A percentile compares a stretch with the other conserved stretches of the same genome.
phyloP scores from a whole-genome alignment of 495 filamentous ascomycete genomes.

The Penicillium samsonianum region DNA sequence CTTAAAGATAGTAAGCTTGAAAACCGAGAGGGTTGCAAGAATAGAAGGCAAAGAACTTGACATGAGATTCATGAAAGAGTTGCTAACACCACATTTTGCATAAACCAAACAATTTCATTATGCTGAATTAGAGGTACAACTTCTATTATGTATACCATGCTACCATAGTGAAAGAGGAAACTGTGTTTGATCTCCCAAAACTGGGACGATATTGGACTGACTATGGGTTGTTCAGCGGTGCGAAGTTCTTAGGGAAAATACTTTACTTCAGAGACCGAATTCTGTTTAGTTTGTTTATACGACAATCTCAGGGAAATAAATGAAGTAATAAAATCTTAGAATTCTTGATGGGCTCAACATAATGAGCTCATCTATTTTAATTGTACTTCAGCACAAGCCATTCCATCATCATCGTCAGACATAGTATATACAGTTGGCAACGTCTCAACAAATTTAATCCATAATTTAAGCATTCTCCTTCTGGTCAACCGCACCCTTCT shows the following conservation, averaged over 20 bases:
- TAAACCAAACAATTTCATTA: too few species aligned
- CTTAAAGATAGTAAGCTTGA: not conserved
- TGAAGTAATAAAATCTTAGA: not conserved
- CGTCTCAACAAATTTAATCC: not conserved
- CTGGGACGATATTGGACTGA: too few species aligned
- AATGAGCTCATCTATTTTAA: not conserved
- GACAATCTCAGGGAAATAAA: not conserved
- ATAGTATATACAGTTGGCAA: conserved; percentile 5
- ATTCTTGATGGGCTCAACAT: not conserved
- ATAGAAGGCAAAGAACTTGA: not conserved
- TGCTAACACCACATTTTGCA: too few species aligned
- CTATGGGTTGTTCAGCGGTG: too few species aligned
- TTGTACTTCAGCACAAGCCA: not conserved
- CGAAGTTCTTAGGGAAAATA: too few species aligned
- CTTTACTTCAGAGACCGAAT: not conserved
- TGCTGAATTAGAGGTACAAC: too few species aligned
- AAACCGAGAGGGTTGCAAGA: not conserved
- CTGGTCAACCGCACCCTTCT: conserved; percentile 17
- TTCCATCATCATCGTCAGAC: conserved; percentile 11
- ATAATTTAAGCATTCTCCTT: conserved; percentile 14
- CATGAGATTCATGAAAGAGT: not conserved
- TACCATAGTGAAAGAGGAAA: too few species aligned
- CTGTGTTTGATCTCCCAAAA: too few species aligned
- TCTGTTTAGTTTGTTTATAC: not conserved
- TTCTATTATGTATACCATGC: too few species aligned